Conservation (phyloP, 768 basidiomycete species). For the Gyrodon lividus region DNA sequence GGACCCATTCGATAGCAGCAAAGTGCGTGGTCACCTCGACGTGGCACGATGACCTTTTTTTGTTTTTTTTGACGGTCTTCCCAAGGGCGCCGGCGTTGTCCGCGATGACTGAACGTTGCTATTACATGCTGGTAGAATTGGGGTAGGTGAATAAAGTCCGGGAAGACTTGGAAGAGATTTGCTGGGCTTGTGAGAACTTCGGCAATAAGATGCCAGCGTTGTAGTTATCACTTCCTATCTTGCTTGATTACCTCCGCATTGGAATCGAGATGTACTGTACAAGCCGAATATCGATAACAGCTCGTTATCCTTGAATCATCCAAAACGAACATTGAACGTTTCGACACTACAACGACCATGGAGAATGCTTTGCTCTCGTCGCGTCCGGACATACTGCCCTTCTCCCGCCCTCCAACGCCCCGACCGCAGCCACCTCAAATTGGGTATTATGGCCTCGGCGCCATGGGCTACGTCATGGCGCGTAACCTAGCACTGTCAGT, state of each 20-base stretch:
- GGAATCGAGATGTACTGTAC: background rate
- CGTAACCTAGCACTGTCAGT: conserved; percentile 63
- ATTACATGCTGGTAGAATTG: background rate
- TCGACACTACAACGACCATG: background rate
- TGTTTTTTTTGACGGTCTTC: too few species aligned
- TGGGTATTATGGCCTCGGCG: conserved; percentile 43
- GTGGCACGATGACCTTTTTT: background rate
- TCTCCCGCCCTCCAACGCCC: conserved; percentile 54
- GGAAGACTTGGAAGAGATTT: background rate
- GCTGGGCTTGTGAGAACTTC: background rate
- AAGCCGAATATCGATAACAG: background rate
- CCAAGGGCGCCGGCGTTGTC: conserved; percentile 23
- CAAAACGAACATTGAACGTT: background rate
- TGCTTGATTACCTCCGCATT: background rate
- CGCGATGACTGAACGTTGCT: conserved; percentile 17
- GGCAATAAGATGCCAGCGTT: background rate
- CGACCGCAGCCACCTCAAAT: conserved; percentile 31
- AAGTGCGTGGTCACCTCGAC: conserved; percentile 22
- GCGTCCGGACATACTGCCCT: conserved; percentile 29
- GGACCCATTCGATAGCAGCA: conserved; percentile 39
- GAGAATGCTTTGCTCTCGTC: background rate
- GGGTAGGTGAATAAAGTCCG: background rate
- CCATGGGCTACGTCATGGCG: conserved; percentile 70
- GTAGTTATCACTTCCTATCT: background rate
- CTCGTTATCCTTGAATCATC: background rate